Percentiles rank a stretch among this genome's conserved stretches.
Evolutionary conservation across 768 basidiomycete genomes (phyloP).

Genomic region (Leucocoprinus sp.): DNA sequence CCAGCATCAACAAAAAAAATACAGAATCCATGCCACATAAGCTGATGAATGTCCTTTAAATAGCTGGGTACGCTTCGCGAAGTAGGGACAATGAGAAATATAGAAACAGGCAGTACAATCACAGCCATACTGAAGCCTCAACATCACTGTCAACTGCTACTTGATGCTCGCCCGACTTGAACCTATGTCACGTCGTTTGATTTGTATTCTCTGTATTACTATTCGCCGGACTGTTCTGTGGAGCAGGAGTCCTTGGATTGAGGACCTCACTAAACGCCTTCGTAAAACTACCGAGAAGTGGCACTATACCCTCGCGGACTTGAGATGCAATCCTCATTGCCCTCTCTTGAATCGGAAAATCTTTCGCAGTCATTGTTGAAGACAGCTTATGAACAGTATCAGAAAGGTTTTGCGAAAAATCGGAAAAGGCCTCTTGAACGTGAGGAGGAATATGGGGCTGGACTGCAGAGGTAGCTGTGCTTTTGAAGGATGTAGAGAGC

Average conservation of each 20-base stretch:
- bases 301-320: conserved; percentile 52
- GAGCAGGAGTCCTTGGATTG: not conserved
- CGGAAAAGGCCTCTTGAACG: conserved; percentile 49
- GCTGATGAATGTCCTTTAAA: too few relatives aligned
- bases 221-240: not conserved
- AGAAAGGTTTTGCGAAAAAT: conserved; percentile 36
- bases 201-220: not conserved
- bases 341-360: conserved; percentile 58
- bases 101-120: too few relatives aligned
- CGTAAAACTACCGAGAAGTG: conserved; percentile 46
- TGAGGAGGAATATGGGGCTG: conserved; percentile 46
- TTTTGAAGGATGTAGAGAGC: not conserved
- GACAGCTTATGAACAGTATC: conserved; percentile 46
- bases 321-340: conserved; percentile 45
- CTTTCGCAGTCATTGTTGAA: conserved; percentile 41
- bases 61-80: too few relatives aligned
- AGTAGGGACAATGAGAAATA: too few relatives aligned
- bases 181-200: not conserved
- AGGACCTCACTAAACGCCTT: conserved; percentile 34
- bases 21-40: too few relatives aligned
- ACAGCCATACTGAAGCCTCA: too few relatives aligned
- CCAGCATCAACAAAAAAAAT: too few relatives aligned
- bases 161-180: not conserved
- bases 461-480: conserved; percentile 17
- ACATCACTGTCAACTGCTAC: not conserved